Evolutionary conservation across 176 grass and related monocot species (phyloP), one percentile per base, ranked within the genome.

Genomic region (Leersia perrieri): DNA sequence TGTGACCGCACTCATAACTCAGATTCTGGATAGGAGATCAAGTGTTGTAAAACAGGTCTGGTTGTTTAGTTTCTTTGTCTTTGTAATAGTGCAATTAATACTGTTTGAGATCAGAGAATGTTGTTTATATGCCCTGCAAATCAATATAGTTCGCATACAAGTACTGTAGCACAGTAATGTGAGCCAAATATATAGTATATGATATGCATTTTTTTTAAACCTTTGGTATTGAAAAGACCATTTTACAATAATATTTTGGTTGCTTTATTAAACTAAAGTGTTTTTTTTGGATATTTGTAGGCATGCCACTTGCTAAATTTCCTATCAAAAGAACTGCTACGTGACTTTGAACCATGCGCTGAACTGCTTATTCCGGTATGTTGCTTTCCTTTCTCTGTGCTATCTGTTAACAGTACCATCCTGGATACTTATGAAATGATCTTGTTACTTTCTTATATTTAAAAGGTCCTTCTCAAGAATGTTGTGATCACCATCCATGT

Each of bases 401-500:
- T 16, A 31, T 51, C 40, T 77, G 41, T 30, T 81, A 36, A 61
- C 20, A 16, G 18, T 64, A 23, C 33, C 67, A 72, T 5, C 5
- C 39, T 89, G 9, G 53, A 63, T 75, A 45, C 30, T 83, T 80
- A 14, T 81, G 26, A 53, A 68, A 27, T 27, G 8, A 73, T 47
- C 4, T 20, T 41, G 5, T 44, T 57, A 31, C 13, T 12, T 28
- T 38, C n/a, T 82, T 75, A 49, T 80, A 64, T 66, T 9, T 57
- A 5, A 16, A 16, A 98, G 95, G 88, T 89, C 32, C 95, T 98
- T 77, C 89, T 98, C 42, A 98, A 94, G 86, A 85, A 92, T 77
- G 92, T 92, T 79, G 88, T 94, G 11, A 94, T 98, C 66, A 98
- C 95, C 28, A 88, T 98, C 78, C 71, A 85, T 87, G 88, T 98